Percentiles rank a stretch among this genome's conserved stretches.
Evolutionary conservation across 2,329 filamentous ascomycete genomes (phyloP).

Genomic region (Diaporthe velutina): DNA sequence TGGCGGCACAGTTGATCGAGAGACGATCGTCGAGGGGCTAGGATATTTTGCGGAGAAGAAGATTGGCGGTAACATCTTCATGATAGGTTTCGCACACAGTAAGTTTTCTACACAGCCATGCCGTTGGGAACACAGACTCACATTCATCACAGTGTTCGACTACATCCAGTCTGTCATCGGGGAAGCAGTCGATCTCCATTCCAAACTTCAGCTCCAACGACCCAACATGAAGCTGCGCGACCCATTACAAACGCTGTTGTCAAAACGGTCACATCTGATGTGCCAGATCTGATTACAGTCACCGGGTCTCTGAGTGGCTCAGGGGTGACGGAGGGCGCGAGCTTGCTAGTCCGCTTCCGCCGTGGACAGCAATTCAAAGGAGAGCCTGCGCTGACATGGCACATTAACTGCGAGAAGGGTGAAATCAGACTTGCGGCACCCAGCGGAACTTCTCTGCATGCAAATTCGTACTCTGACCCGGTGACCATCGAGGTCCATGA

Average conservation of each 20-base stretch:
- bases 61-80: conserved; percentile 60
- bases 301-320: conserved; percentile 49
- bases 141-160: conserved; percentile 56
- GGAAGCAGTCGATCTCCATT: conserved; percentile 54
- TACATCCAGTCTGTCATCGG: conserved; percentile 60
- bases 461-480: conserved; percentile 51
- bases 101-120: conserved; percentile 42
- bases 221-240: conserved; percentile 54
- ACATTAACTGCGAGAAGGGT: conserved; percentile 61
- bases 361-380: conserved; percentile 60
- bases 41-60: conserved; percentile 63
- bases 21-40: conserved; percentile 50
- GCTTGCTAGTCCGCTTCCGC: conserved; percentile 54
- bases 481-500: conserved; percentile 65
- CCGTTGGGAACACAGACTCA: conserved; percentile 43
- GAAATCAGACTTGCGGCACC: conserved; percentile 55
- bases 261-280: conserved; percentile 49
- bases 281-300: conserved; percentile 45
- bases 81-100: conserved; percentile 59
- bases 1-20: conserved; percentile 52
- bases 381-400: conserved; percentile 58
- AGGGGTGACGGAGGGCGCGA: conserved; percentile 49
- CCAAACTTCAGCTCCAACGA: conserved; percentile 60
- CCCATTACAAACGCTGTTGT: conserved; percentile 47
- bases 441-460: conserved; percentile 48